Evolutionary conservation across 2,329 filamentous ascomycete genomes (phyloP), one percentile per base, ranked within the genome.

Genomic region (Ampelomyces quisqualis): DNA sequence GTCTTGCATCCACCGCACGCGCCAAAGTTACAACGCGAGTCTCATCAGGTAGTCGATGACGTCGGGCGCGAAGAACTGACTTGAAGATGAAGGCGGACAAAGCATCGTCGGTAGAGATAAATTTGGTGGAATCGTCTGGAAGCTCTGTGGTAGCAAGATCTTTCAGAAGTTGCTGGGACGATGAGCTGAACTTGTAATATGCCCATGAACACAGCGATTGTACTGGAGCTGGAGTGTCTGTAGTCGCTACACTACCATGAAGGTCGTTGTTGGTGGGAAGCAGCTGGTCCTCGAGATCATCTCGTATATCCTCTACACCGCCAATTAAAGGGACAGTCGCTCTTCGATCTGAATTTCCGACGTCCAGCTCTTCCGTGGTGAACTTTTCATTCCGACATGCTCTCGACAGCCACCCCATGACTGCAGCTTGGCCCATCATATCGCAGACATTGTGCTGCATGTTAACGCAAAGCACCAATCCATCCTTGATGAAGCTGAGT

Each of bases 31-130:
- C 62, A 4, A 13, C 15, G 26, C 26, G 21, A 2, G 13, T 13
- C 14, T 40, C 29, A 1, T 45, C 13, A 2, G 39, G 20, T 0
- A 76, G 43, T 1, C 72, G 70, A 0, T 60, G 44, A 0, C 66
- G 51, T 10, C 78, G 72, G 0, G 66, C 70, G 20, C 71, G 71
- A 0, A 63, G 60, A 7, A 76, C 51, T 0, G 65, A 67, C 44
- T 75, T 68, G 74, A 75, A 81, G 39, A 79, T 60, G 32, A 80
- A 73, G 0, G 76, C 75, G 2, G 62, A 74, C 10, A 81, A 58
- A 3, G 71, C 67, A 51, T 82, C 78, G 40, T 82, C 77, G 0
- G 77, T 80, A 1, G 77, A 77, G 15, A 80, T 55, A 46, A 69
- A 79, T 2, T 14, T 11, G 10, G 44, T 43, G 20, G 30, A 45